phyloP scores from a whole-genome alignment of 192 early-diverging fungal genomes.

The Rhizophagus sp. region DNA sequence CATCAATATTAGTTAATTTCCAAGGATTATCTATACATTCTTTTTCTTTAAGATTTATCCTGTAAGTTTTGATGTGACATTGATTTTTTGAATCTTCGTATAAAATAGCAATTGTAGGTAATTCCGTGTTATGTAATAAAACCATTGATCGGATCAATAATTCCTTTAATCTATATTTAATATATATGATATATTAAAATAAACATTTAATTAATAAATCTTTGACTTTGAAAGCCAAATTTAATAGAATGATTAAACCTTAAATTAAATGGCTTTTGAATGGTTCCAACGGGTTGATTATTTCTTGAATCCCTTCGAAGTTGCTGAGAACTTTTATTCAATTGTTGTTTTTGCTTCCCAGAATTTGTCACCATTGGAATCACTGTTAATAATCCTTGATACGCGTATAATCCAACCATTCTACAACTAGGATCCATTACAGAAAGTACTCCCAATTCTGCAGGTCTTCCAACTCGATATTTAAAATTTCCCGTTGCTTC shows the following conservation, averaged over 20 bases:
- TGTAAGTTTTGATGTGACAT: constrained; percentile 59
- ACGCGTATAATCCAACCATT: constrained; percentile 60
- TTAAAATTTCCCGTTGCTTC: constrained; percentile 63
- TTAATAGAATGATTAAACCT: constrained; percentile 18
- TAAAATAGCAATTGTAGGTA: constrained; percentile 56
- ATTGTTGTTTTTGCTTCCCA: not conserved
- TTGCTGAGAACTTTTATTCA: not conserved
- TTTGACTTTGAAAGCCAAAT: constrained; percentile 9
- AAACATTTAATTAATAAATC: not conserved
- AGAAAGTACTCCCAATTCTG: constrained; percentile 54
- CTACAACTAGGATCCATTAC: constrained; percentile 58
- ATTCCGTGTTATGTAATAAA: constrained; percentile 39
- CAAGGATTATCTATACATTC: constrained; percentile 41
- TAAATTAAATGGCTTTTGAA: constrained; percentile 21
- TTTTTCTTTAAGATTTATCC: constrained; percentile 49
- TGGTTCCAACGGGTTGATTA: not conserved
- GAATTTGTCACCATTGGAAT: constrained; percentile 51
- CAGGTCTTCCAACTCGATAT: constrained; percentile 57
- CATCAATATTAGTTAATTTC: constrained; percentile 46
- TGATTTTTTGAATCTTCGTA: constrained; percentile 56
- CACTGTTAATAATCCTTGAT: constrained; percentile 70
- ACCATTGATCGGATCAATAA: constrained; percentile 52
- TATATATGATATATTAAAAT: not conserved
- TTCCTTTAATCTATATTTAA: constrained; percentile 49
- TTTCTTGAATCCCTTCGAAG: constrained; percentile 10